phyloP scores from a whole-genome alignment of 2,329 filamentous ascomycete genomes.

The Fusarium zealandicum region DNA sequence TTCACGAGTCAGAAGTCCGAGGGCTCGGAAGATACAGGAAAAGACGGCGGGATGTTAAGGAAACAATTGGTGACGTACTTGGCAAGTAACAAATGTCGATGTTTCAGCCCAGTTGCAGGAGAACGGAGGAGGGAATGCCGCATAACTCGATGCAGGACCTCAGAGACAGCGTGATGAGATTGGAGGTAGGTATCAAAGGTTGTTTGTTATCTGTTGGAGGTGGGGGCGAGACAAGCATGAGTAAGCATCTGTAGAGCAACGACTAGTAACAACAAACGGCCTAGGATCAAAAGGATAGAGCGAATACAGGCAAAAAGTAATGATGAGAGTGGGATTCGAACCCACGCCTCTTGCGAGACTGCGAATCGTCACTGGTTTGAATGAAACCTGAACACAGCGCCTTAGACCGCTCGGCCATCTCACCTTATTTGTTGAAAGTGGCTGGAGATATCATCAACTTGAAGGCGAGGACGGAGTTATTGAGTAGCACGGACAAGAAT shows the following conservation, averaged over 20 bases:
- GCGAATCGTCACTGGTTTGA: not conserved
- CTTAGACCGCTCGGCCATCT: not conserved
- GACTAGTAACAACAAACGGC: no score
- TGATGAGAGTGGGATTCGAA: no score
- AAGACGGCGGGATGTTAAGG: not conserved
- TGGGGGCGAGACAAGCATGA: not conserved
- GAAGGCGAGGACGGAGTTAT: no score
- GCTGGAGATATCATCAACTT: no score
- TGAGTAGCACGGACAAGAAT: no score
- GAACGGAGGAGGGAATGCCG: slow-evolving; percentile 1
- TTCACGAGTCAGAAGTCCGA: no score
- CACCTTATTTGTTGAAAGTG: slow-evolving; percentile 12
- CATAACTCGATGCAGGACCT: slow-evolving; percentile 8
- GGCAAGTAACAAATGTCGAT: not conserved
- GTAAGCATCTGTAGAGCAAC: no score
- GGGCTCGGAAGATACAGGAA: not conserved
- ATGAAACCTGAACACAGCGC: not conserved
- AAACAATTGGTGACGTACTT: slow-evolving; percentile 18
- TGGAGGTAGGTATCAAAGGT: slow-evolving; percentile 7
- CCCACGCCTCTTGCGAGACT: not conserved
- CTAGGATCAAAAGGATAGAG: no score
- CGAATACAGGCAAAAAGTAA: no score
- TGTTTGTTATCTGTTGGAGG: slow-evolving; percentile 18
- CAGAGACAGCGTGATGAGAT: not conserved
- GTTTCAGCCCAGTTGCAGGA: not conserved